Conservation (phyloP, 2,329 filamentous ascomycete genomes). For the Cordyceps fumosorosea region DNA sequence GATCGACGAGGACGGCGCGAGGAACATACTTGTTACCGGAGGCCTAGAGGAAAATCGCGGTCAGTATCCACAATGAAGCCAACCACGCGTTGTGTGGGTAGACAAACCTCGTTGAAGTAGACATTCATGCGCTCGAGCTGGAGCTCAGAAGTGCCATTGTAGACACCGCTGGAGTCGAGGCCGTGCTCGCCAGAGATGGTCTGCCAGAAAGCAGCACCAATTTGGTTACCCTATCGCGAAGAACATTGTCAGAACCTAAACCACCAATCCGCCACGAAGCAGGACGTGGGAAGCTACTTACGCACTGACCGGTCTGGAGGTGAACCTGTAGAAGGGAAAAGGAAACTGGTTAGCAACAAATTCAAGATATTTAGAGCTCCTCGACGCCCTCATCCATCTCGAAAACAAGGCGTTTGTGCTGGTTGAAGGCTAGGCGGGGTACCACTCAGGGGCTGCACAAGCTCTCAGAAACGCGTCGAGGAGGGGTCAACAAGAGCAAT, state of each 20-base stretch:
- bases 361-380: slow-evolving; percentile 11
- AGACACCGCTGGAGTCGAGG: slow-evolving; percentile 96
- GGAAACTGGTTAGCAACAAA: slow-evolving; percentile 46
- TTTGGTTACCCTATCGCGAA: slow-evolving; percentile 87
- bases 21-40: slow-evolving; percentile 99
- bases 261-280: neutral
- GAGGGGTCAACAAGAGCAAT: slow-evolving; percentile 14
- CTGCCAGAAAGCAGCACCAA: slow-evolving; percentile 99
- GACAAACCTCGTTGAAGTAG: slow-evolving; percentile 77
- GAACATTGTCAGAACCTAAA: slow-evolving; percentile 30
- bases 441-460: slow-evolving; percentile 10
- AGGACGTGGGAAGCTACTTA: slow-evolving; percentile 39
- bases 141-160: slow-evolving; percentile 97
- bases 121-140: slow-evolving; percentile 99
- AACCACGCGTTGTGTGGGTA: neutral
- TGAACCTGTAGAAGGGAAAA: slow-evolving; percentile 70
- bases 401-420: neutral
- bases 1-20: slow-evolving; percentile 97
- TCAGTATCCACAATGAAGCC: slow-evolving; percentile 7
- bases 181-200: slow-evolving; percentile 87
- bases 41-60: slow-evolving; percentile 49
- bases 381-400: neutral
- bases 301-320: slow-evolving; percentile 99
- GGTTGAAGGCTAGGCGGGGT: slow-evolving; percentile 7
- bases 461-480: slow-evolving; percentile 34